Percentiles rank a stretch among this genome's conserved stretches.
Conservation (phyloP, 352 stramenopile genomes). For the Elongisporangium prolatum region DNA sequence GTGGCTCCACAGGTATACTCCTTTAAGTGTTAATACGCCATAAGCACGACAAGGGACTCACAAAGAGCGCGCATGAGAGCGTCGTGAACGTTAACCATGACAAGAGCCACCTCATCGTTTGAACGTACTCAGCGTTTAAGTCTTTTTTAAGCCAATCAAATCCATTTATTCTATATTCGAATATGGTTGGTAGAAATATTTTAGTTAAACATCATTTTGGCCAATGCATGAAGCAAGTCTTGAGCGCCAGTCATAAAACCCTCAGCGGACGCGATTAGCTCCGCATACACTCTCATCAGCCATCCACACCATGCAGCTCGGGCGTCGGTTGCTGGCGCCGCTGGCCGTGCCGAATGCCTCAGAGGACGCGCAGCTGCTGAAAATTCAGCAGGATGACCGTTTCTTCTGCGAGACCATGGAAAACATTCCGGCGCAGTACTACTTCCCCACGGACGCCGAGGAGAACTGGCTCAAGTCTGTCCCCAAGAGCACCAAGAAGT, state of each 20-base stretch:
- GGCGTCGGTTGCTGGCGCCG: conserved; percentile 42
- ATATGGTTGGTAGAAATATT: conserved; percentile 1
- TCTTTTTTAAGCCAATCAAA: neutral
- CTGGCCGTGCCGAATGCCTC: conserved; percentile 11
- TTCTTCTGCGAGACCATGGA: conserved; percentile 80
- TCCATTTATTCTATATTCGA: neutral
- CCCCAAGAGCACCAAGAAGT: conserved; percentile 57
- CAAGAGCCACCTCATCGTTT: conserved; percentile 16
- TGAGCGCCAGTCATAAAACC: conserved; percentile 10
- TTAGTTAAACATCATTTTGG: neutral
- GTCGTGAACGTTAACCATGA: conserved; percentile 55
- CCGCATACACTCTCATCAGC: neutral
- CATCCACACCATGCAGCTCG: conserved; percentile 39
- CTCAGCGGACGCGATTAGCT: neutral
- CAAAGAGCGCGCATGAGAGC: conserved; percentile 52
- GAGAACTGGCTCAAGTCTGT: conserved; percentile 69
- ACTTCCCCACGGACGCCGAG: conserved; percentile 75
- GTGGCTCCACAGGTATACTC: too few species aligned
- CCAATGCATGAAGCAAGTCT: neutral
- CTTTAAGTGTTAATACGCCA: too few species aligned
- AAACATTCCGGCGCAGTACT: conserved; percentile 66
- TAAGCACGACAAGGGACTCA: conserved; percentile 18
- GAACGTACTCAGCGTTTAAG: neutral
- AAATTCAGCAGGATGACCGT: conserved; percentile 38
- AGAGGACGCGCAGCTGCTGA: conserved; percentile 13